A percentile compares a stretch with the other conserved stretches of the same genome.
Conservation (phyloP, 1,139 yeast species). For the Geotrichum armillariae region DNA sequence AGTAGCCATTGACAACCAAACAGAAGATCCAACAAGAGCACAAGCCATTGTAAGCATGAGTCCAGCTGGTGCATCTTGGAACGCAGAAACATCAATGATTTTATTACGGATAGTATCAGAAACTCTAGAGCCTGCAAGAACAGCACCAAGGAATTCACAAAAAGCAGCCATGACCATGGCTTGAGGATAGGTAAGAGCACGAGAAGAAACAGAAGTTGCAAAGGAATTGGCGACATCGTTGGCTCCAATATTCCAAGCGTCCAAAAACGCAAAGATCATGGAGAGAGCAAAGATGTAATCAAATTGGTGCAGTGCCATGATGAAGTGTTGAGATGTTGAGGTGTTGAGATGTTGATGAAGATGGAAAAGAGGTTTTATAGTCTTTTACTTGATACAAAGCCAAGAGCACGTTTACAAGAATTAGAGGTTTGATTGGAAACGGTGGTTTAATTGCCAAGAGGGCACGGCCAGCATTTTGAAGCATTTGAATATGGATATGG, state of each 20-base stretch:
- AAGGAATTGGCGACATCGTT: conserved; percentile 82
- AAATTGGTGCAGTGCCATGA: conserved; percentile 31
- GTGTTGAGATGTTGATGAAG: too few relatives aligned
- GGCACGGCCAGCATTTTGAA: too few relatives aligned
- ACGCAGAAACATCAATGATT: conserved; percentile 54
- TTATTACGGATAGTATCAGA: conserved; percentile 66
- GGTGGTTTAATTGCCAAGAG: background rate
- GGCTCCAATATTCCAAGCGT: conserved; percentile 81
- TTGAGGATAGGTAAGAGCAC: conserved; percentile 70
- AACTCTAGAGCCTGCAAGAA: conserved; percentile 67
- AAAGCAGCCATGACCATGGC: conserved; percentile 69
- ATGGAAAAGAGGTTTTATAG: too few relatives aligned
- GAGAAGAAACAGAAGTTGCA: conserved; percentile 66
- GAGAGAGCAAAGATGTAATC: conserved; percentile 41
- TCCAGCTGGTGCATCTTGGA: conserved; percentile 60
- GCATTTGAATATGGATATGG: too few relatives aligned
- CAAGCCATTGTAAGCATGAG: conserved; percentile 74
- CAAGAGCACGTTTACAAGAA: background rate
- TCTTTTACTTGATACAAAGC: too few relatives aligned
- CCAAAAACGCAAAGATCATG: conserved; percentile 71
- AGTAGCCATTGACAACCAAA: conserved; percentile 71
- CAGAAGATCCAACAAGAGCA: conserved; percentile 74
- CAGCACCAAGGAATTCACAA: conserved; percentile 76
- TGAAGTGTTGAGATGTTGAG: too few relatives aligned
- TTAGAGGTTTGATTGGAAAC: background rate